Base-by-base conservation (phyloP, 179 eudicot species). In the Beta macrorhiza region DNA sequence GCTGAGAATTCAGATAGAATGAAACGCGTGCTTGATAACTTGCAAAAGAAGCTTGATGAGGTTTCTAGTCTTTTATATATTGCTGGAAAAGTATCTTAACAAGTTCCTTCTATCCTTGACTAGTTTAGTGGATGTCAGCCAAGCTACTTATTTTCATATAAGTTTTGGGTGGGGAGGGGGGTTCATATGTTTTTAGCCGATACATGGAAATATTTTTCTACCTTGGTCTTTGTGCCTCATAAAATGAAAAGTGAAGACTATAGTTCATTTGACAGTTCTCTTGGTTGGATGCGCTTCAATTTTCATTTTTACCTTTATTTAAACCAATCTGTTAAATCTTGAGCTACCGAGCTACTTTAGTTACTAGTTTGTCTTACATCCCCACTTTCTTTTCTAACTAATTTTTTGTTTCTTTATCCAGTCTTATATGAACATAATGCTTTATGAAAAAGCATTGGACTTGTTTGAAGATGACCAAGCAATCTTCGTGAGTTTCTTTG, bases 21-120 rank as follows among this genome's bases (percentile, higher is more conserved):
- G 88, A 92, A 86, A 82, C 89, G 75, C 11, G 55, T 94, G 73
- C 82, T 87, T 56, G 98, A 96, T 87, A 85, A 85, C 89, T 67
- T 94, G 85, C 99, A 96, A 74, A 90, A 85, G 80, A 96, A 89
- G 78, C 86, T 94, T 87, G 99, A 96, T 82, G 99, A 96, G 97
- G 99, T 96, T 82, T 80, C 86, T 78, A 17, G 57, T 37, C 32
- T 51, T 72, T n/a, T 75, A 49, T 71, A 1, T 56, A 19, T 78
- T 58, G 67, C 49, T 73, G 61, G 49, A 52, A 64, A 4, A 65
- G 9, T 69, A 5, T 69, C 19, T 1, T 42, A n/a, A 49, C 62
- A 32, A 49, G 22, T 15, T 29, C 32, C 49, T 75, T 17, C 25
- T 7, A 75, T 47, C 20, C 19, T 45, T 13, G 16, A 53, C 69